phyloP scores from a whole-genome alignment of 306 rosid genomes.

The Corylus americana region DNA sequence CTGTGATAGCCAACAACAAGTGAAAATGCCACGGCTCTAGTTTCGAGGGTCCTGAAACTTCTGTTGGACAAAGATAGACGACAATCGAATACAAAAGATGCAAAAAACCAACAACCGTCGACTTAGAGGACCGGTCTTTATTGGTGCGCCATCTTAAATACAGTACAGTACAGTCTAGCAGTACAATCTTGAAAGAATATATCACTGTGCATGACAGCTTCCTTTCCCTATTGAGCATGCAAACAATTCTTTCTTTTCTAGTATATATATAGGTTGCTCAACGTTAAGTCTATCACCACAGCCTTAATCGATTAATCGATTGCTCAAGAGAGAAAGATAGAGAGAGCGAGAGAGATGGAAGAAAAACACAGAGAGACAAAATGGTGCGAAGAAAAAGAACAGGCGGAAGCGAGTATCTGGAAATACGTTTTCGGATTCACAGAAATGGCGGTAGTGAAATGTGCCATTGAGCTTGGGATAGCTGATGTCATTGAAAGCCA shows the following conservation, averaged over 20 bases:
- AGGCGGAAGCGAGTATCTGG: conserved; percentile 42
- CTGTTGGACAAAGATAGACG: too few species aligned
- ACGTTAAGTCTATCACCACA: not conserved
- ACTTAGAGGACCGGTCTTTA: too few species aligned
- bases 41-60: too few species aligned
- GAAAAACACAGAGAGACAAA: conserved; percentile 7
- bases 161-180: too few species aligned
- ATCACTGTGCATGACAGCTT: too few species aligned
- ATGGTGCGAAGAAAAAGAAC: conserved; percentile 30
- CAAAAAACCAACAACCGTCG: too few species aligned
- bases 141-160: too few species aligned
- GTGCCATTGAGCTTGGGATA: conserved; percentile 67
- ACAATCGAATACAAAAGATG: too few species aligned
- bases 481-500: conserved; percentile 60
- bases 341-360: conserved; percentile 12
- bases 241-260: not conserved
- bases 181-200: too few species aligned
- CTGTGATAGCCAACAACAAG: too few species aligned
- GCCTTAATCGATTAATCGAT: not conserved
- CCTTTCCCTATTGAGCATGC: too few species aligned
- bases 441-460: conserved; percentile 59
- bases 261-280: not conserved
- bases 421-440: conserved; percentile 55
- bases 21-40: too few species aligned
- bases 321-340: not conserved